phyloP scores from a whole-genome alignment of 1,284 basidiomycete species.

The Cutaneotrichosporon spelunceum region DNA sequence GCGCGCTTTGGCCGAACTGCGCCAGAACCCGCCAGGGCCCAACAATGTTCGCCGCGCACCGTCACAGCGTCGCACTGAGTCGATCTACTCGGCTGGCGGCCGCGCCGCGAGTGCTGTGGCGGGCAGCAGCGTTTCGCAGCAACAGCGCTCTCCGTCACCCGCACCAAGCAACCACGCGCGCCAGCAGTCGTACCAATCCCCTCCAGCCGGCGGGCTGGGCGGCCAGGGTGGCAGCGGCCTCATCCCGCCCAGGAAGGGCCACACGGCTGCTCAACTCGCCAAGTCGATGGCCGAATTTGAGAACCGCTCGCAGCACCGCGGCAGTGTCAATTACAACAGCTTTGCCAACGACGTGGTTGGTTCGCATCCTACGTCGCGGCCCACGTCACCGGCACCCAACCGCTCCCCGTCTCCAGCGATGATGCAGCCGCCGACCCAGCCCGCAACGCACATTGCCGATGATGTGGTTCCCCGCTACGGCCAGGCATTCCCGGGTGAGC shows the following conservation, averaged over 20 bases:
- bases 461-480: constrained; percentile 74
- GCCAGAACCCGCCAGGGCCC: constrained; percentile 40
- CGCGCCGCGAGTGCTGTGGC: background rate
- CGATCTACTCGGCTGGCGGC: constrained; percentile 28
- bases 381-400: constrained; percentile 61
- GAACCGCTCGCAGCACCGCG: constrained; percentile 34
- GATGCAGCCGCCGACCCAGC: constrained; percentile 64
- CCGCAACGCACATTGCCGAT: constrained; percentile 60
- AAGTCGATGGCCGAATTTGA: constrained; percentile 51
- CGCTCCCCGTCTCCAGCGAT: constrained; percentile 53
- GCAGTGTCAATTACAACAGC: constrained; percentile 53
- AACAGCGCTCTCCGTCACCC: constrained; percentile 29
- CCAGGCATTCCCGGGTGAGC: constrained; percentile 83
- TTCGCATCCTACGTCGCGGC: constrained; percentile 62
- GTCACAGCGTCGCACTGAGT: constrained; percentile 46
- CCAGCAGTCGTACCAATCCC: constrained; percentile 15
- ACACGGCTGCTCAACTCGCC: constrained; percentile 51
- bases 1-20: constrained; percentile 39
- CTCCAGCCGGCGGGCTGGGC: constrained; percentile 4
- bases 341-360: constrained; percentile 73
- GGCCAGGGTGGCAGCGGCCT: constrained; percentile 45
- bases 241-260: constrained; percentile 48
- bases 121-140: background rate
- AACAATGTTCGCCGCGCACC: constrained; percentile 43
- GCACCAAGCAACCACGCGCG: constrained; percentile 31